Conservation (phyloP, 2,329 filamentous ascomycete genomes). For the Leptosphaerulina australis region DNA sequence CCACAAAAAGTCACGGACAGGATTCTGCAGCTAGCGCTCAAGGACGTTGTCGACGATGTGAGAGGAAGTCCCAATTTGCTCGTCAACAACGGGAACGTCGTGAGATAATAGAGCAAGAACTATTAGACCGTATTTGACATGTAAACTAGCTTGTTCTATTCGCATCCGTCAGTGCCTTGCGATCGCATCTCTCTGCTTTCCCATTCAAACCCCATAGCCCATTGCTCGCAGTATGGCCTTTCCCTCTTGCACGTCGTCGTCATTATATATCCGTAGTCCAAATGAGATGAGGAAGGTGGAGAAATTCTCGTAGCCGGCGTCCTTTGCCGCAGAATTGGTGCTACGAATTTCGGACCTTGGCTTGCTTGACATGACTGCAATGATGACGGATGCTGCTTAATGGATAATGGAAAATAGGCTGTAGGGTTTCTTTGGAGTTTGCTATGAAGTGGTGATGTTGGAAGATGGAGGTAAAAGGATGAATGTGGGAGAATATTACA, state of each 20-base stretch:
- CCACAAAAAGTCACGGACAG: not conserved
- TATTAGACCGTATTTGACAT: not conserved
- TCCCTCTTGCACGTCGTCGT: conserved; percentile 29
- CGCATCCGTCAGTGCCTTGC: no score
- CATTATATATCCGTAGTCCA: conserved; percentile 16
- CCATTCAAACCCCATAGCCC: conserved; percentile 23
- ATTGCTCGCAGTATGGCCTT: conserved; percentile 29
- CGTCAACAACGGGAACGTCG: conserved; percentile 2
- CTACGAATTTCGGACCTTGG: not conserved
- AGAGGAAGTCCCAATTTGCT: conserved; percentile 1
- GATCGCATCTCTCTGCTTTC: no score
- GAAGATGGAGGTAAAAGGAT: no score
- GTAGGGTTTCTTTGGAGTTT: no score
- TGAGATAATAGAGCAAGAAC: no score
- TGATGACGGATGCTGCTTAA: no score
- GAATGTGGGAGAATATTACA: no score
- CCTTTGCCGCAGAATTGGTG: conserved; percentile 19
- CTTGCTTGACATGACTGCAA: not conserved
- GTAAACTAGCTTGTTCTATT: no score
- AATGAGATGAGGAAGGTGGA: conserved; percentile 24
- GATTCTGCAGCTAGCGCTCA: conserved; percentile 1
- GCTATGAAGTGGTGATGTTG: no score
- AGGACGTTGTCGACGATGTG: not conserved
- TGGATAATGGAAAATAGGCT: no score
- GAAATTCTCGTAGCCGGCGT: conserved; percentile 23